These are phyloP conservation scores for Scutellaria galericulata DNA, from an alignment of 257 asterid species.

Conservation along the genomic window DNA sequence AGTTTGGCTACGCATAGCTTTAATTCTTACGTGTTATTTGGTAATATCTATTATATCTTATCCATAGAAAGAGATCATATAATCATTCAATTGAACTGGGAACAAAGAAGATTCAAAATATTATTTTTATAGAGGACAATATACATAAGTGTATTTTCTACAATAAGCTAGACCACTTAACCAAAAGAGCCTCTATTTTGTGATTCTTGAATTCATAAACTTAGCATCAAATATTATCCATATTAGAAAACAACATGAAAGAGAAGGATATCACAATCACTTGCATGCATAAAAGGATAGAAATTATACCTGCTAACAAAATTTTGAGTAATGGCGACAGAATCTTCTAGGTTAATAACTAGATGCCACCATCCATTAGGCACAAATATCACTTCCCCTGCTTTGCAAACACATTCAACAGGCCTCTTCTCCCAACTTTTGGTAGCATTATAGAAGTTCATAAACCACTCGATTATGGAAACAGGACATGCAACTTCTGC, in stretches of 20 bases:
- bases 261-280: slow-evolving; percentile 13
- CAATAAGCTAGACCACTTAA: slow-evolving; percentile 5
- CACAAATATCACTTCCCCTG: slow-evolving; percentile 92
- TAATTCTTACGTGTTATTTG: background rate
- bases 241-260: background rate
- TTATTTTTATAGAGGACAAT: background rate
- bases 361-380: slow-evolving; percentile 99
- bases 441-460: slow-evolving; percentile 84
- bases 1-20: background rate
- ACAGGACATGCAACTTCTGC: slow-evolving; percentile 98
- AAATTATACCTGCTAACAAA: slow-evolving; percentile 85
- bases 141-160: background rate
- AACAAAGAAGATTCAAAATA: background rate
- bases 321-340: slow-evolving; percentile 95
- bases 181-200: background rate
- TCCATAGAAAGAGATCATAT: slow-evolving; percentile 6
- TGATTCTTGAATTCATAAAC: background rate
- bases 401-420: slow-evolving; percentile 86
- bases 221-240: background rate
- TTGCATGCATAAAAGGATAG: slow-evolving; percentile 8
- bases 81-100: slow-evolving; percentile 6
- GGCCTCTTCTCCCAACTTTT: slow-evolving; percentile 76
- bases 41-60: background rate
- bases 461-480: slow-evolving; percentile 96
- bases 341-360: slow-evolving; percentile 92